These are phyloP conservation scores for Diaporthe eres DNA, from an alignment of 2,329 filamentous ascomycete genomes.

Conservation along the genomic window DNA sequence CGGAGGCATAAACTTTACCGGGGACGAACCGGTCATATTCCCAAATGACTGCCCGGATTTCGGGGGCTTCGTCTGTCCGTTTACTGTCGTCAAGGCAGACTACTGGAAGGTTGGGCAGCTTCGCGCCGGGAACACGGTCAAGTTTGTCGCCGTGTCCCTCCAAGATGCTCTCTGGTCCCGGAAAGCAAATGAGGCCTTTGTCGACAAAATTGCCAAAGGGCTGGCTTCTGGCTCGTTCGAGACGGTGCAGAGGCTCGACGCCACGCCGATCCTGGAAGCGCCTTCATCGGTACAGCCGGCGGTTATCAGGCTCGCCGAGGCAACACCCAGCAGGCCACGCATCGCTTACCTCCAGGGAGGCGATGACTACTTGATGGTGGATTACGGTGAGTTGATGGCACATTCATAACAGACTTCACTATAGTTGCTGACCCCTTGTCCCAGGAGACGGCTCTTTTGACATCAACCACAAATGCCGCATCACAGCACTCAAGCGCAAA, in stretches of 20 bases:
- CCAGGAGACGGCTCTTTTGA: slow-evolving; percentile 64
- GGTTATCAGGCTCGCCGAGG: slow-evolving; percentile 45
- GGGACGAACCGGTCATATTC: slow-evolving; percentile 73
- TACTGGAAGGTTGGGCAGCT: slow-evolving; percentile 75
- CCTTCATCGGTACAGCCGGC: neutral
- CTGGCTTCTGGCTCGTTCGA: slow-evolving; percentile 26
- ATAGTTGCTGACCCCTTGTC: neutral
- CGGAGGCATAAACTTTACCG: slow-evolving; percentile 72
- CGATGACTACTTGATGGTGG: slow-evolving; percentile 68
- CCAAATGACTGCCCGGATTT: slow-evolving; percentile 72
- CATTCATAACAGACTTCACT: neutral
- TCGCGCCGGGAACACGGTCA: slow-evolving; percentile 69
- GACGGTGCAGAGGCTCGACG: slow-evolving; percentile 22
- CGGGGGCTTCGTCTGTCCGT: slow-evolving; percentile 70
- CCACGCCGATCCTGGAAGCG: neutral
- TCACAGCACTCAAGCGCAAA: slow-evolving; percentile 66
- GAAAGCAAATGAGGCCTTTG: slow-evolving; percentile 58
- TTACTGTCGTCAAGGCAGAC: slow-evolving; percentile 69
- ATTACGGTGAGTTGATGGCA: slow-evolving; percentile 57
- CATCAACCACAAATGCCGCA: slow-evolving; percentile 69
- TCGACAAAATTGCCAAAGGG: slow-evolving; percentile 45
- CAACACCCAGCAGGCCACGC: slow-evolving; percentile 52
- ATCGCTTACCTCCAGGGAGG: slow-evolving; percentile 59
- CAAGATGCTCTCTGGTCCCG: slow-evolving; percentile 63
- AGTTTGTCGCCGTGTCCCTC: slow-evolving; percentile 65